phyloP scores from a whole-genome alignment of 352 stramenopile genomes.

The Phytophthora hibernalis region DNA sequence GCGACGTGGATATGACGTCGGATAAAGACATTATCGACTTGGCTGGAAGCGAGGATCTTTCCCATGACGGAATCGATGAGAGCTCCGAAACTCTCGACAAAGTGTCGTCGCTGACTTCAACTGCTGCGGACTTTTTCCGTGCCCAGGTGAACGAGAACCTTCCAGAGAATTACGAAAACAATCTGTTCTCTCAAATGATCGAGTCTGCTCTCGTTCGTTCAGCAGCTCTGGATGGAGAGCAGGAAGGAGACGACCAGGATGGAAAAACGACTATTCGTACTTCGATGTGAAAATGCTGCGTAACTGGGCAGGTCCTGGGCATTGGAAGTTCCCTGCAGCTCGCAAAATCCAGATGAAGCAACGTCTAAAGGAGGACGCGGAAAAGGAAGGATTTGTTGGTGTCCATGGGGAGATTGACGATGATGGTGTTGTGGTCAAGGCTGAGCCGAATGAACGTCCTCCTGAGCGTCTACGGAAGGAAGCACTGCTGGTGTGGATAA shows the following conservation, averaged over 20 bases:
- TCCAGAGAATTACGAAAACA: conserved; percentile 59
- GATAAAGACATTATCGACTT: conserved; percentile 39
- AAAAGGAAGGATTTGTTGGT: conserved; percentile 38
- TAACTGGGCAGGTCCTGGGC: conserved; percentile 78
- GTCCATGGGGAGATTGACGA: conserved; percentile 42
- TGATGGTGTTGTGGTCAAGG: conserved; percentile 39
- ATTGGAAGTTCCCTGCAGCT: conserved; percentile 76
- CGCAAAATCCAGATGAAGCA: conserved; percentile 58
- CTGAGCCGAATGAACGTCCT: conserved; percentile 20
- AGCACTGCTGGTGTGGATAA: conserved; percentile 48
- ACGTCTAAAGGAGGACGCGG: conserved; percentile 25
- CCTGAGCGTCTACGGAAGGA: conserved; percentile 29
- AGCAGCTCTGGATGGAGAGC: conserved; percentile 48
- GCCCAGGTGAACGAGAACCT: conserved; percentile 50
- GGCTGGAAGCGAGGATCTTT: conserved; percentile 27
- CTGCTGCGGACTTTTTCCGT: conserved; percentile 70
- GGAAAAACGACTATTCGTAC: conserved; percentile 81
- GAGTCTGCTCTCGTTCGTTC: conserved; percentile 79
- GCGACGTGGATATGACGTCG: conserved; percentile 40
- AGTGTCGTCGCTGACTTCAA: conserved; percentile 41
- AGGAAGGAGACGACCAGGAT: conserved; percentile 46
- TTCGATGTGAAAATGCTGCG: conserved; percentile 86
- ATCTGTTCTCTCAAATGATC: conserved; percentile 72
- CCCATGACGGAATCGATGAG: conserved; percentile 23
- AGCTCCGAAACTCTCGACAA: conserved; percentile 27